Evolutionary conservation across 2,329 filamentous ascomycete genomes (phyloP), one percentile per base, ranked within the genome.

Genomic region (Penicillium digitatum): DNA sequence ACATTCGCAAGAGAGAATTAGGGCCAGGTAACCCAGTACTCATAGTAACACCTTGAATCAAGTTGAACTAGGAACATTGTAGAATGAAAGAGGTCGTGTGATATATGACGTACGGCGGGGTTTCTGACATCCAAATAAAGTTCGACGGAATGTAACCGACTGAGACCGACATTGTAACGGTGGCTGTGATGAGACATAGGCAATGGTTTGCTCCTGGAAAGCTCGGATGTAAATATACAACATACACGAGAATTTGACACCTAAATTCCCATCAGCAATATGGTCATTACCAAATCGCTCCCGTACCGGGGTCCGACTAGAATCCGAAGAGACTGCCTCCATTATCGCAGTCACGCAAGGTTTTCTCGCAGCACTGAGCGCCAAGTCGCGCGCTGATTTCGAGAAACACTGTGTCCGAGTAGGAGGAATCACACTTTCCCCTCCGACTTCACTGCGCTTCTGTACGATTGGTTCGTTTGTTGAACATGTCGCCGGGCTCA

Each of bases 381-480:
- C 62, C 5, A 72, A 71, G 38, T 71, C 64, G 14, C 54, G 67
- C 16, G 52, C 51, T 14, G 69, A 69, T 10, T 71, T 72, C 40
- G 70, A 71, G 35, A 70, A 68, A 45, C 64, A 70, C 58, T 72
- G 69, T 48, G 60, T 72, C 11, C 58, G 63, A 32, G 69, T 69
- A 10, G 70, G 69, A 3, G 70, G 69, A 1, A 72, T 72, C 69
- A 62, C 70, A 2, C 62, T 72, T 2, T 69, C 62, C n/a, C 69
- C 68, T 16, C 61, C 69, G 5, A 64, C 59, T 16, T 43, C 61
- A 5, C 63, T 69, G n/a, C 68, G 70, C 14, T 72, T 72, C 50
- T 71, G 69, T 52, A 72, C 70, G 0, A 70, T 72, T 39, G 69
- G 69, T 2, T 63, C 68, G 10, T 72, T 71, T 40, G 66, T 72